Evolutionary conservation across 2,329 filamentous ascomycete genomes (phyloP), one percentile per base, ranked within the genome.

Genomic region (Cladophialophora bantiana): DNA sequence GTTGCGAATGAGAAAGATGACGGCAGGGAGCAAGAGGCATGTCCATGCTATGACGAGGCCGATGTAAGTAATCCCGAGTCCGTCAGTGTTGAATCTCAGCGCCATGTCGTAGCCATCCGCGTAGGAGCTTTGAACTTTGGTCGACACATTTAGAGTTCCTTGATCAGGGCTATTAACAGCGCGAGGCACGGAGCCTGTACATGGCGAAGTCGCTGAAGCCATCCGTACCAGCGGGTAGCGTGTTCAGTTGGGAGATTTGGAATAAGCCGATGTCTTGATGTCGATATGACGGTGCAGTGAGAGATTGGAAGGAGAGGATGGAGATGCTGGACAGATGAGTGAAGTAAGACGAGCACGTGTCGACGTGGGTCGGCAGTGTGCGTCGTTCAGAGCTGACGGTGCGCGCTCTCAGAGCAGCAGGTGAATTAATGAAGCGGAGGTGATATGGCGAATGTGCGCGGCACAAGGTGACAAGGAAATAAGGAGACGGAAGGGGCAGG

Each of bases 41-140:
- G 78, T 78, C 78, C 78, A 80, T 32, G 76, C 55, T 4, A 69
- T 63, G 34, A 72, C 67, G 34, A 74, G 62, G 26, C 59, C 58
- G 35, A 75, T 68, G 59, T 72, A 73, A 31, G 68, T 65, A 48
- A 68, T 66, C 6, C 72, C 72, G 59, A 74, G 70, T 20, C 64
- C 68, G 59, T 75, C 72, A 48, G 71, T 67, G 59, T 73, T 72
- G 65, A 65, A 69, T 62, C 62, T 66, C n/a, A 69, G 35, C 26
- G 65, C 59, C 69, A 71, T 72, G 42, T 68, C 68, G 61, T 73
- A 73, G 55, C 68, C 70, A 52, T 67, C 45, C 36, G 70, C 64
- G 52, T 61, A 70, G 13, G 34, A 18, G 7, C 53, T 32, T n/a
- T 58, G 64, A 34, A 35, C 10, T 18, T 53, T 31, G 40, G 48